phyloP scores from a whole-genome alignment of 1,284 basidiomycete species.

The Apiotrichum porosum region DNA sequence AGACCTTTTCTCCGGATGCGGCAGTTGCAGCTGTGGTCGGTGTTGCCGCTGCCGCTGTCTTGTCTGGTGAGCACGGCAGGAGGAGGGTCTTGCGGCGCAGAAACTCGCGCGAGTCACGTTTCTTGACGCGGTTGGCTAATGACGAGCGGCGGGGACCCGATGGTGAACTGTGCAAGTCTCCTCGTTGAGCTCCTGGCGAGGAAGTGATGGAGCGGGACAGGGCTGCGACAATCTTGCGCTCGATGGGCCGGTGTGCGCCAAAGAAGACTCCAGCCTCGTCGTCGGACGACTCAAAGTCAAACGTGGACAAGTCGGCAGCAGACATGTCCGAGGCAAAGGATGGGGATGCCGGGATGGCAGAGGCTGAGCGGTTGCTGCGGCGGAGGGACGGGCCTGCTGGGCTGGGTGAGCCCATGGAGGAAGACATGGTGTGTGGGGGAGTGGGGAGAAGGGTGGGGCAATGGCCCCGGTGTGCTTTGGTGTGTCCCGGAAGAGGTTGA shows the following conservation, averaged over 20 bases:
- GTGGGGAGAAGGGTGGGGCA: no score
- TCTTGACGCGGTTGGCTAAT: slow-evolving; percentile 13
- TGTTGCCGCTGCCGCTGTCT: not conserved
- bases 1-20: slow-evolving; percentile 8
- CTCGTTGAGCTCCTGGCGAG: no score
- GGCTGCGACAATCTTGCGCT: slow-evolving; percentile 24
- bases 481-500: no score
- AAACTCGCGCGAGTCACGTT: slow-evolving; percentile 34
- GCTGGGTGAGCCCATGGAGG: no score
- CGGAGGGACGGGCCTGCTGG: no score
- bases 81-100: slow-evolving; percentile 31
- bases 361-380: no score
- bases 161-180: no score
- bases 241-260: slow-evolving; percentile 23
- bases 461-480: no score
- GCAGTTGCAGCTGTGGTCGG: no score
- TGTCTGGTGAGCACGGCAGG: slow-evolving; percentile 10
- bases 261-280: slow-evolving; percentile 37
- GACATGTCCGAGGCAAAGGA: not conserved
- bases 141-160: slow-evolving; percentile 7
- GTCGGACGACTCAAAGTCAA: slow-evolving; percentile 18
- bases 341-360: no score
- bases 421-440: no score
- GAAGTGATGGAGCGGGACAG: slow-evolving; percentile 16
- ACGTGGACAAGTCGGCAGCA: slow-evolving; percentile 1